Evolutionary conservation across 768 basidiomycete genomes (phyloP), one percentile per base, ranked within the genome.

Genomic region (Amanita thiersii): DNA sequence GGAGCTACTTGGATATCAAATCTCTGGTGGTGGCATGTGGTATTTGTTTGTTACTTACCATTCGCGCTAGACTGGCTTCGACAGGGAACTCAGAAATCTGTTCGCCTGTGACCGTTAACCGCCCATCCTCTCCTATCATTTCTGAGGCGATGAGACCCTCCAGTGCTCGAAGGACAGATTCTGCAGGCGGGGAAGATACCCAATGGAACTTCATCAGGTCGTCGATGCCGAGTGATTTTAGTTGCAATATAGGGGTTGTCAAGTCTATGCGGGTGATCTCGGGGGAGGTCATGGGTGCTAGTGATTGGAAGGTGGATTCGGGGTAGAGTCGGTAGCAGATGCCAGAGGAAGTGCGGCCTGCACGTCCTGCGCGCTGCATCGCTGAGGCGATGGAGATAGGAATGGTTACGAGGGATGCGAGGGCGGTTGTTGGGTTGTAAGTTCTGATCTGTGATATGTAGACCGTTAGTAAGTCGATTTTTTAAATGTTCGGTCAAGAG

Each of bases 181-280:
- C 86, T 8, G 84, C 80, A 2, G 91, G 88, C 24, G 96, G 96
- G 0, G 81, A 68, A 21, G 84, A 82, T 23, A 98, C 77, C 86
- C 92, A 99, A 55, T 98, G 92, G 56, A 98, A 94, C 55, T 86
- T 87, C 75, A 96, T 84, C 10, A 98, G 59, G 59, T 99, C 90
- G 50, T 98, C 86, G 33, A 99, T 86, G 6, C 96, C 96, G 21
- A 99, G 71, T 0, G 87, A 86, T 60, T 98, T 98, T 37, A 98
- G 73, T 56, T 97, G 93, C 12, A 99, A 66, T 38, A 99, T 84
- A 3, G 90, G 86, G 2, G 88, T 85, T 0, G 86, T 85, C 64
- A 99, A 76, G 53, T 99, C 94, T 3, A 81, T 83, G 23, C 94
- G 78, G 7, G 82, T 84, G 37, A 98, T 82, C 65, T 99, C 96